phyloP scores from a whole-genome alignment of 1,139 yeast species.

The Suhomyces taliae region DNA sequence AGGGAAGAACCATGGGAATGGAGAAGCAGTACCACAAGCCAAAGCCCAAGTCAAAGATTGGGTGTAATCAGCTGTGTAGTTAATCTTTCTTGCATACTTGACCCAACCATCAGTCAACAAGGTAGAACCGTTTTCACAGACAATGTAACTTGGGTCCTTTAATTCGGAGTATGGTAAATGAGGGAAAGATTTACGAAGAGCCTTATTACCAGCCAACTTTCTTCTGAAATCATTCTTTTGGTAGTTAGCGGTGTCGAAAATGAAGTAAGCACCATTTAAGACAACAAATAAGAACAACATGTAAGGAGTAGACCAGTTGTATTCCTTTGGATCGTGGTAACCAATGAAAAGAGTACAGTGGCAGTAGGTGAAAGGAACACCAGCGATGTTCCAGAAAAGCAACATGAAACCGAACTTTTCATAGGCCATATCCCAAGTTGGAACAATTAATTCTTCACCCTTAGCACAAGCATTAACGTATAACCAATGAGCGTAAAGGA shows the following conservation, averaged over 20 bases:
- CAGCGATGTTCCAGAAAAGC: constrained; percentile 97
- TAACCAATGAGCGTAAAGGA: constrained; percentile 84
- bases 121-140: constrained; percentile 79
- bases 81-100: constrained; percentile 86
- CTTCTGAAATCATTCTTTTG: constrained; percentile 95
- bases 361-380: constrained; percentile 97
- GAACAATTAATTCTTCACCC: constrained; percentile 95
- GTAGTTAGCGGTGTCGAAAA: constrained; percentile 93
- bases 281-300: constrained; percentile 55
- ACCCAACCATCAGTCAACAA: constrained; percentile 94
- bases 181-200: constrained; percentile 86
- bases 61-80: constrained; percentile 91
- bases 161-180: constrained; percentile 82
- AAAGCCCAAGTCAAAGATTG: constrained; percentile 92
- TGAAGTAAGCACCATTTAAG: constrained; percentile 73
- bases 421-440: constrained; percentile 99
- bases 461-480: constrained; percentile 97
- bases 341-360: constrained; percentile 84
- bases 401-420: constrained; percentile 98
- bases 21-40: constrained; percentile 81
- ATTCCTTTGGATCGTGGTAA: constrained; percentile 80
- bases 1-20: constrained; percentile 97
- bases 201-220: constrained; percentile 74
- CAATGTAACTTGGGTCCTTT: constrained; percentile 79
- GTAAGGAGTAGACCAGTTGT: constrained; percentile 66